phyloP scores from a whole-genome alignment of 1,284 basidiomycete genomes.

The Papiliotrema nemorosa region DNA sequence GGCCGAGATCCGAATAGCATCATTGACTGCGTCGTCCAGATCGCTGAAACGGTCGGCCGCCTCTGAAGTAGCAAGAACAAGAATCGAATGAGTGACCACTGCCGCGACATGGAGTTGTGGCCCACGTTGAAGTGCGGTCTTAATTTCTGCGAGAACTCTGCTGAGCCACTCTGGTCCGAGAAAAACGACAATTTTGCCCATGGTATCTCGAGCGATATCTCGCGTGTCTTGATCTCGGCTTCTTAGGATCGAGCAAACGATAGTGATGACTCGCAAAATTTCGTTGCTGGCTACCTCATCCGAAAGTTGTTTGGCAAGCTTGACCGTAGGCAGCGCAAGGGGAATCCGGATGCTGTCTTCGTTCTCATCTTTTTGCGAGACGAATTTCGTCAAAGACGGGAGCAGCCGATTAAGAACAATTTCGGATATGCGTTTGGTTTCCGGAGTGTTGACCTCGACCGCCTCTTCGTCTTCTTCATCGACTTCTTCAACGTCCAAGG shows the following conservation, averaged over 20 bases:
- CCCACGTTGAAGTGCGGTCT: conserved; percentile 77
- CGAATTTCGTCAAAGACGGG: conserved; percentile 69
- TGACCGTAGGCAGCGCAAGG: conserved; percentile 80
- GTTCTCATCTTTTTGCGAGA: conserved; percentile 76
- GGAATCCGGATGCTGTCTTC: conserved; percentile 85
- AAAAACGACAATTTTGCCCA: conserved; percentile 74
- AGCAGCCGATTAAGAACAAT: conserved; percentile 72
- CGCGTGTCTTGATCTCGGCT: conserved; percentile 92
- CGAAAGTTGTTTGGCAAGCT: conserved; percentile 79
- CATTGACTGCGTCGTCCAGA: conserved; percentile 73
- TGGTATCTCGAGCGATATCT: conserved; percentile 78
- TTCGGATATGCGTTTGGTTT: conserved; percentile 59
- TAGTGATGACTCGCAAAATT: conserved; percentile 73
- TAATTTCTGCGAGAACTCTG: conserved; percentile 72
- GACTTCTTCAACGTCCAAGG: conserved; percentile 11
- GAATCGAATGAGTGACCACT: conserved; percentile 74
- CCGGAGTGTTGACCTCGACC: conserved; percentile 36
- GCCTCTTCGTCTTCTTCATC: conserved; percentile 35
- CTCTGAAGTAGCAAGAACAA: conserved; percentile 67
- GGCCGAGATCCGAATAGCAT: conserved; percentile 74
- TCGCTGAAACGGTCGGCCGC: conserved; percentile 59
- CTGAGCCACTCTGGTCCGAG: conserved; percentile 74
- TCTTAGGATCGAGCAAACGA: conserved; percentile 80
- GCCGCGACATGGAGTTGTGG: conserved; percentile 93
- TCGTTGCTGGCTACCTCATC: conserved; percentile 65